phyloP scores from a whole-genome alignment of 305 asterid species.

The Solanum chacoense region DNA sequence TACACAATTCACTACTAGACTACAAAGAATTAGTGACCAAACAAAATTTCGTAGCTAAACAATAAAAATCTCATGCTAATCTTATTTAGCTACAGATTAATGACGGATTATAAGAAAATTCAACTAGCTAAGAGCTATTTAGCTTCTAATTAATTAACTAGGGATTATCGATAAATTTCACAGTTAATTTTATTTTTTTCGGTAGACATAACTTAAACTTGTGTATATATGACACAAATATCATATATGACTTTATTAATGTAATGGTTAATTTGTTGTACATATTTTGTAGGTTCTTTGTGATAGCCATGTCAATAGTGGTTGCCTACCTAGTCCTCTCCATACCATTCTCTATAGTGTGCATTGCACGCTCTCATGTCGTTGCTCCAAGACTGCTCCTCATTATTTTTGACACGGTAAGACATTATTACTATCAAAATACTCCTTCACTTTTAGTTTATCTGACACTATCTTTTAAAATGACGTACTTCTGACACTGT shows the following conservation, averaged over 20 bases:
- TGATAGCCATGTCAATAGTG: slow-evolving; percentile 52
- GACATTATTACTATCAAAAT: background rate
- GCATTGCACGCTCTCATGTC: slow-evolving; percentile 62
- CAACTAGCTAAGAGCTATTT: too few species aligned
- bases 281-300: slow-evolving; percentile 46
- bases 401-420: slow-evolving; percentile 57
- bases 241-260: background rate
- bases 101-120: too few species aligned
- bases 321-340: slow-evolving; percentile 54
- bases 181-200: too few species aligned
- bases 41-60: background rate
- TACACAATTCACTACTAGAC: background rate
- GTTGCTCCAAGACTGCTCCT: slow-evolving; percentile 53
- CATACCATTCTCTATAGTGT: slow-evolving; percentile 64
- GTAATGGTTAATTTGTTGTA: background rate
- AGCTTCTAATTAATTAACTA: background rate
- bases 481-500: background rate
- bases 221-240: background rate
- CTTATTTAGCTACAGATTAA: background rate
- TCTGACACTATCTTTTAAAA: background rate
- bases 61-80: background rate
- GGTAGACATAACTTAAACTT: background rate
- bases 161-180: background rate
- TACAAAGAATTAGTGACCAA: too few species aligned
- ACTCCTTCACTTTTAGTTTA: background rate